phyloP scores from a whole-genome alignment of 495 filamentous ascomycete species.

The Achaetomiella virescens region DNA sequence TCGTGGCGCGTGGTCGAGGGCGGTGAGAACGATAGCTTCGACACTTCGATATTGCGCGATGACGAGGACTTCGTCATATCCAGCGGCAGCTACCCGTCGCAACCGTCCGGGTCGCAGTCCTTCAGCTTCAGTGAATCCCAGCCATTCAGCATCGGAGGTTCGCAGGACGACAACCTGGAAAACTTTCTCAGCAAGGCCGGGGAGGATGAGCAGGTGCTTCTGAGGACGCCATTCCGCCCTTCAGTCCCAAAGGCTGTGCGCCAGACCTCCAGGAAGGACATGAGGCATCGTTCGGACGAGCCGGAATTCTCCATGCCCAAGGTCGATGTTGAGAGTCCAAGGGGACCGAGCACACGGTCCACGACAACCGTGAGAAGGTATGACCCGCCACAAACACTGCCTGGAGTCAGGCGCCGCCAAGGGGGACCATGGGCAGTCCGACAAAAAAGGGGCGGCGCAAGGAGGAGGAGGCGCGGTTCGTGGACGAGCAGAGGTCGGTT shows the following conservation, averaged over 20 bases:
- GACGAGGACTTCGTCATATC: constrained; percentile 34
- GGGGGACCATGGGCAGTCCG: constrained; percentile 1
- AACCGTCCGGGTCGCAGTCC: constrained; percentile 28
- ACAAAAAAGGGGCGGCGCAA: constrained; percentile 6
- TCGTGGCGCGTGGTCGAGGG: constrained; percentile 49
- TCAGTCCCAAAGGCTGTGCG: constrained; percentile 36
- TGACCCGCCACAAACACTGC: constrained; percentile 13
- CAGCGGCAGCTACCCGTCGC: constrained; percentile 34
- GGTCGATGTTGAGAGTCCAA: constrained; percentile 29
- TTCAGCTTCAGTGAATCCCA: constrained; percentile 27
- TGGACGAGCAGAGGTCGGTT: not conserved
- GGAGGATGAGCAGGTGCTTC: constrained; percentile 38
- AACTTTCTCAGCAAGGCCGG: constrained; percentile 38
- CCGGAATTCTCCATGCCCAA: constrained; percentile 41
- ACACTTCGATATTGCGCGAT: constrained; percentile 38
- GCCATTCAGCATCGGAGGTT: constrained; percentile 31
- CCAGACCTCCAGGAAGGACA: constrained; percentile 25
- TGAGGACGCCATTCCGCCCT: constrained; percentile 40
- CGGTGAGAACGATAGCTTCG: constrained; percentile 46
- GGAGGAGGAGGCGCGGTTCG: not conserved
- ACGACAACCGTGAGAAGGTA: constrained; percentile 17
- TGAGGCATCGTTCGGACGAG: constrained; percentile 31
- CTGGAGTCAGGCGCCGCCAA: constrained; percentile 24
- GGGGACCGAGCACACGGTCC: constrained; percentile 22
- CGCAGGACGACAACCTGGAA: constrained; percentile 43